Evolutionary conservation across 1,284 basidiomycete species (phyloP).

Genomic region (Thelephora terrestris): DNA sequence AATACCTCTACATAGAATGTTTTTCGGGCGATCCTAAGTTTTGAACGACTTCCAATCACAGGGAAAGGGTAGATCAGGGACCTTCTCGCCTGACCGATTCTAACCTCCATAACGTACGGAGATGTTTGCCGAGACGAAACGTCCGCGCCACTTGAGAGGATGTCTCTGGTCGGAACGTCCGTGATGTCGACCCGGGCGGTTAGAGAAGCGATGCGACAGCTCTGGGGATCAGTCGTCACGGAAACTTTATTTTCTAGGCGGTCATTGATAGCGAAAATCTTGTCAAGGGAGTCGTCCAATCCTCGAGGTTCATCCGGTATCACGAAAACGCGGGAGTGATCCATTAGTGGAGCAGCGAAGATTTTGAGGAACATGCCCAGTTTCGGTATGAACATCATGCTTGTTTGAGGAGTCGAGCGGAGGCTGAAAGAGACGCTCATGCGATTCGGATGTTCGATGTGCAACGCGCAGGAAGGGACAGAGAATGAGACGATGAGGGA

Average conservation of each 20-base stretch:
- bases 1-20: constrained; percentile 43
- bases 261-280: too few species aligned
- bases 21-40: constrained; percentile 37
- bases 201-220: constrained; percentile 18
- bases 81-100: constrained; percentile 17
- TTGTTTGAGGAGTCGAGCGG: constrained; percentile 17
- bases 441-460: constrained; percentile 15
- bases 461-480: constrained; percentile 19
- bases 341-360: constrained; percentile 21
- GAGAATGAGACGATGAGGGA: constrained; percentile 28
- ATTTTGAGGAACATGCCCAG: constrained; percentile 21
- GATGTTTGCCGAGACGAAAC: constrained; percentile 19
- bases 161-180: constrained; percentile 12
- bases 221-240: constrained; percentile 9
- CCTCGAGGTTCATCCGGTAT: constrained; percentile 12
- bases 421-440: constrained; percentile 20
- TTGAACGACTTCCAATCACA: constrained; percentile 21
- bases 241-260: too few species aligned
- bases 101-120: constrained; percentile 23
- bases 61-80: constrained; percentile 26
- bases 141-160: constrained; percentile 15
- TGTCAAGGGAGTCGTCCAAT: constrained; percentile 17
- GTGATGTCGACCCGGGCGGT: constrained; percentile 18
- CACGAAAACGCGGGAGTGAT: constrained; percentile 6
- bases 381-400: constrained; percentile 7